Evolutionary conservation across 805 yeast genomes (phyloP).

Genomic region (Zygosaccharomyces kombuchaensis): DNA sequence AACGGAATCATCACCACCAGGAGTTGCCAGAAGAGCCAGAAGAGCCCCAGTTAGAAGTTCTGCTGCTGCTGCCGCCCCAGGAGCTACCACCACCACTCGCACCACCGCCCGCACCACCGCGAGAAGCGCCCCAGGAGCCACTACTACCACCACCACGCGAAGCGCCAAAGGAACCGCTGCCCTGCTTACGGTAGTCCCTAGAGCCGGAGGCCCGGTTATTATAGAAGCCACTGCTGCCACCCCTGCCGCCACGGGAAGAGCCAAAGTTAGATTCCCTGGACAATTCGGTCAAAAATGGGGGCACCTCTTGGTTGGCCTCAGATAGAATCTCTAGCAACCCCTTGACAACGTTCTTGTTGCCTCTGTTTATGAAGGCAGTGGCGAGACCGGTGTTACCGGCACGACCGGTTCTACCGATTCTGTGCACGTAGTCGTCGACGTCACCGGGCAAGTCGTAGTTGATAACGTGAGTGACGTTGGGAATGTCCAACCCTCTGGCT

Average conservation of each 20-base stretch:
- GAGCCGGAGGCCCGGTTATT: constrained; percentile 39
- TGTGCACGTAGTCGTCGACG: constrained; percentile 97
- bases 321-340: constrained; percentile 80
- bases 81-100: constrained; percentile 31
- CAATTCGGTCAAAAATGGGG: constrained; percentile 76
- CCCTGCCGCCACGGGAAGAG: constrained; percentile 48
- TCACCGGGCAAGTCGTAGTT: constrained; percentile 96
- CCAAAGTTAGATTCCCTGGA: constrained; percentile 58
- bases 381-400: constrained; percentile 99
- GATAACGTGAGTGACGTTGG: constrained; percentile 96
- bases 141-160: constrained; percentile 30
- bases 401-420: constrained; percentile 99
- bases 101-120: constrained; percentile 29
- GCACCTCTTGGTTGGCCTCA: constrained; percentile 98
- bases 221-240: constrained; percentile 49
- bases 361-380: constrained; percentile 96
- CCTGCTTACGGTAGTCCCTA: constrained; percentile 51
- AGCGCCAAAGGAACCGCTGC: constrained; percentile 33
- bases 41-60: constrained; percentile 28
- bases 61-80: constrained; percentile 30
- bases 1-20: constrained; percentile 26
- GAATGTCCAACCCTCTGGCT: constrained; percentile 99
- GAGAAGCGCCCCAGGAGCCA: constrained; percentile 16
- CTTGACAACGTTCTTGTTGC: constrained; percentile 82
- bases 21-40: constrained; percentile 33